phyloP scores from a whole-genome alignment of 2,329 filamentous ascomycete species.

The Aspergillus pseudoterreus region DNA sequence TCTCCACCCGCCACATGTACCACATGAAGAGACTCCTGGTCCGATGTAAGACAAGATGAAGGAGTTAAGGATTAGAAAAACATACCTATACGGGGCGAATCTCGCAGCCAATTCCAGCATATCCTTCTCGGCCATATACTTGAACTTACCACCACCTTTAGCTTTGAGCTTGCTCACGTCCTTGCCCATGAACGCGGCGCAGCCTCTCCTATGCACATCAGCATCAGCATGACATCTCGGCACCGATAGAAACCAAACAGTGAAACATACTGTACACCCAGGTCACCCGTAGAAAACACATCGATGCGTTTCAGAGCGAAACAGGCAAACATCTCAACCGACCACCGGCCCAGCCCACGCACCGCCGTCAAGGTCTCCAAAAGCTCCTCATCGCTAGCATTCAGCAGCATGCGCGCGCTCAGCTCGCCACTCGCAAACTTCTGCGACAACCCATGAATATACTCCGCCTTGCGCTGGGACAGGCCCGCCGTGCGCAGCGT shows the following conservation, averaged over 20 bases:
- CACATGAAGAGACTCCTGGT: slow-evolving; percentile 86
- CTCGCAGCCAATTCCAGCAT: slow-evolving; percentile 78
- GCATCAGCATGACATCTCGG: slow-evolving; percentile 10
- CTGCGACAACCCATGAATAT: slow-evolving; percentile 78
- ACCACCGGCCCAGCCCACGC: slow-evolving; percentile 83
- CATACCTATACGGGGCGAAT: slow-evolving; percentile 75
- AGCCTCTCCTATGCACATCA: slow-evolving; percentile 60
- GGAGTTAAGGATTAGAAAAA: slow-evolving; percentile 9
- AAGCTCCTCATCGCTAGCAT: slow-evolving; percentile 80
- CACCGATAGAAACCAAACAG: neutral
- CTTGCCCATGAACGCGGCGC: slow-evolving; percentile 79
- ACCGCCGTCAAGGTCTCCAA: slow-evolving; percentile 79
- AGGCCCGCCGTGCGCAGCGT: slow-evolving; percentile 79
- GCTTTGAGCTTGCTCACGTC: slow-evolving; percentile 81
- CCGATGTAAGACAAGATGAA: slow-evolving; percentile 10
- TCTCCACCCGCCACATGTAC: slow-evolving; percentile 91
- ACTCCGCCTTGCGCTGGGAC: slow-evolving; percentile 93
- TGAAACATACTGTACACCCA: slow-evolving; percentile 73
- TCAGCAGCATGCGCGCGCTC: slow-evolving; percentile 69
- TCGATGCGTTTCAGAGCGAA: slow-evolving; percentile 94
- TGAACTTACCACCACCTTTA: slow-evolving; percentile 83
- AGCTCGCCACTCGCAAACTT: slow-evolving; percentile 76
- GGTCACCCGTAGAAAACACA: slow-evolving; percentile 85
- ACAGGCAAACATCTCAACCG: slow-evolving; percentile 95
- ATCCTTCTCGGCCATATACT: slow-evolving; percentile 93